Evolutionary conservation across 78 protist species (phyloP), one percentile per base, ranked within the genome.

Genomic region (Isochrysis galbana): DNA sequence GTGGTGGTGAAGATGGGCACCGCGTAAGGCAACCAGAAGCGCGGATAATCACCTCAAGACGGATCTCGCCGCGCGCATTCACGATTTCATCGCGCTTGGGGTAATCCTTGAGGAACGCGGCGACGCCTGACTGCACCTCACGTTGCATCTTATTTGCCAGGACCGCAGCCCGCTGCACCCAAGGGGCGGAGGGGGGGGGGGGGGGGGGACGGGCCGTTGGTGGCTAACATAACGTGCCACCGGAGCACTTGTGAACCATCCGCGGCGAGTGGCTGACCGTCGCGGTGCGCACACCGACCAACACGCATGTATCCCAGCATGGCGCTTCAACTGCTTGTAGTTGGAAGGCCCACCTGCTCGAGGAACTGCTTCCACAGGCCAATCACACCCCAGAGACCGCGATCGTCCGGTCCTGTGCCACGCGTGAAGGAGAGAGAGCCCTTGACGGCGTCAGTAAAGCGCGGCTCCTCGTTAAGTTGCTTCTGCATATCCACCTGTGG

Each of bases 291-390:
- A n/a, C n/a, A n/a, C n/a, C n/a, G n/a, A n/a, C n/a, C n/a, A n/a
- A n/a, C n/a, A n/a, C n/a, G n/a, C n/a, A n/a, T n/a, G n/a, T n/a
- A n/a, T n/a, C n/a, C n/a, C n/a, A n/a, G n/a, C n/a, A n/a, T n/a
- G n/a, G n/a, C n/a, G n/a, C n/a, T n/a, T n/a, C n/a, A n/a, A n/a
- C n/a, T n/a, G n/a, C n/a, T n/a, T n/a, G n/a, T n/a, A n/a, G n/a
- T n/a, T n/a, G n/a, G n/a, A n/a, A n/a, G n/a, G n/a, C n/a, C n/a
- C n/a, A n/a, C n/a, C 61, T 51, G 61, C 61, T 51, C 61, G 61
- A 51, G 61, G 61, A 51, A 51, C 87, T 39, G 54, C 54, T 78
- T 46, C 87, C 87, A 78, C 87, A 78, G 87, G 54, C 1, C 54
- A 48, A 78, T 42, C 26, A 48, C 42, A 36, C 87, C 54, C 87